Base-by-base conservation (phyloP, 352 stramenopile species). In the Phytophthora melonis region DNA sequence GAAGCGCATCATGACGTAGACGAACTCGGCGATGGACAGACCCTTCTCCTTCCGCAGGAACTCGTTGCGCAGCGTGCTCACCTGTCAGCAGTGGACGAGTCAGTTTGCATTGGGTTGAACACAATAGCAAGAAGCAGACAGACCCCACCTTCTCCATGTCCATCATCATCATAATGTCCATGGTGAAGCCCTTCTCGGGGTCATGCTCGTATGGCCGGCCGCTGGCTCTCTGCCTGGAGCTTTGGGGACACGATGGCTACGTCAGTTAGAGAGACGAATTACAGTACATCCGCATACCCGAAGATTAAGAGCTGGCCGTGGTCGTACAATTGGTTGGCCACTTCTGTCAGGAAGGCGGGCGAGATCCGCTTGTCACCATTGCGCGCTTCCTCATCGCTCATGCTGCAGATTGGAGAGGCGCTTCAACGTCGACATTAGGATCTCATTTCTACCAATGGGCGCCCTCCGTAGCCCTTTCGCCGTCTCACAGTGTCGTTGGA, bases 161-260 rank as follows among this genome's bases (percentile, higher is more conserved):
- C 79, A 97, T 91, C 77, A 94, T 92, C 89, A 96, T 96, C 92
- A 97, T 97, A 75, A 97, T 97, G 77, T 97, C 92, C 81, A 93
- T 92, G n/a, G 88, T 93, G 64, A 96, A 95, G 21, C 86, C 89
- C 47, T 93, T 93, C 58, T 96, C 87, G 3, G 86, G 87, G 43
- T 94, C 87, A 54, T 89, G 74, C 50, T 93, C 85, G 75, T 94
- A 94, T 55, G 84, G 81, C 13, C 83, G 71, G 50, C 70, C 55
- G 34, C 43, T 64, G 5, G 10, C 27, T 54, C 53, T 58, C 30
- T 74, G 62, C 30, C 73, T 65, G 6, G 55, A 69, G 27, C 75
- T 81, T 53, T 16, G 2, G 14, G 8, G 18, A 25, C 39, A 58
- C 8, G 47, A n/a, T 54, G 16, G 25, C 11, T 25, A 52, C 13